phyloP scores from a whole-genome alignment of 2,329 filamentous ascomycete species.

The Alternaria atra region DNA sequence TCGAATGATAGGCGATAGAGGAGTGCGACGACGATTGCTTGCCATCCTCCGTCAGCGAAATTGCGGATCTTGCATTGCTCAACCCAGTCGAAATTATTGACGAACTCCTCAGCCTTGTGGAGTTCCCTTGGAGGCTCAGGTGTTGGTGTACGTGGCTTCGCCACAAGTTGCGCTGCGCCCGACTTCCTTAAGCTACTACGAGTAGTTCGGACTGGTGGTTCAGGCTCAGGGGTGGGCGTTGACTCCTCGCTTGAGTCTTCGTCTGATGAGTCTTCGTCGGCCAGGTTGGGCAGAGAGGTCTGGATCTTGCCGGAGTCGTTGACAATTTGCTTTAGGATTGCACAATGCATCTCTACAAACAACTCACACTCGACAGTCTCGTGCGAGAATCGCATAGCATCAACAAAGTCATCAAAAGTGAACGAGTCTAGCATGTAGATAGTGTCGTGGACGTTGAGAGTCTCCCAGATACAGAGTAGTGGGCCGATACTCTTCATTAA shows the following conservation, averaged over 20 bases:
- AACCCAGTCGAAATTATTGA: constrained; percentile 82
- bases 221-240: constrained; percentile 67
- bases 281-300: constrained; percentile 78
- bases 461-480: constrained; percentile 93
- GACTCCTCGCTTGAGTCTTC: constrained; percentile 64
- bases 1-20: constrained; percentile 84
- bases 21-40: constrained; percentile 86
- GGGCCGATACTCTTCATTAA: constrained; percentile 85
- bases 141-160: constrained; percentile 50
- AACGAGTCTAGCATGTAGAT: constrained; percentile 95
- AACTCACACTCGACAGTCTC: constrained; percentile 81
- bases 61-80: constrained; percentile 83
- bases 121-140: constrained; percentile 46
- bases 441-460: constrained; percentile 96
- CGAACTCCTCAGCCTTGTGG: constrained; percentile 79
- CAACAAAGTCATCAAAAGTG: constrained; percentile 94
- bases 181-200: constrained; percentile 85
- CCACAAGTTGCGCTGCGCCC: constrained; percentile 68
- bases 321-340: constrained; percentile 86
- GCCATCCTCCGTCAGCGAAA: constrained; percentile 89
- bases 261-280: constrained; percentile 47
- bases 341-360: constrained; percentile 89
- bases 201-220: constrained; percentile 81
- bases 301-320: constrained; percentile 81
- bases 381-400: constrained; percentile 82